These are phyloP conservation scores for Diaporthe nobilis DNA, from an alignment of 2,329 filamentous ascomycete genomes.

Conservation along the genomic window DNA sequence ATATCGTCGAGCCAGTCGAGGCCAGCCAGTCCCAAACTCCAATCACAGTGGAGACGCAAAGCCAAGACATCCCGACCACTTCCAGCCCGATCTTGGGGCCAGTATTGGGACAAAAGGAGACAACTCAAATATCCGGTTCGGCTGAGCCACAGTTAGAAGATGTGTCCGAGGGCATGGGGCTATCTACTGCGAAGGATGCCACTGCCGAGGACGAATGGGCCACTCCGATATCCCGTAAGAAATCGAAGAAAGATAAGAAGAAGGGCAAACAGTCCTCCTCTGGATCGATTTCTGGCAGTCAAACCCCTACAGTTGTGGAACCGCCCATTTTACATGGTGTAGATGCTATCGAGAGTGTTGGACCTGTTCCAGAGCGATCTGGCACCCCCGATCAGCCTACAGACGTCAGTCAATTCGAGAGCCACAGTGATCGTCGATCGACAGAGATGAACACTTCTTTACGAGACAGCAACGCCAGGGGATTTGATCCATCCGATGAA, in stretches of 20 bases:
- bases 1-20: slow-evolving; percentile 35
- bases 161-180: slow-evolving; percentile 46
- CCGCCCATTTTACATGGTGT: background rate
- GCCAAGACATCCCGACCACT: background rate
- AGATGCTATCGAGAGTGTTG: background rate
- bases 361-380: background rate
- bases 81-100: slow-evolving; percentile 5
- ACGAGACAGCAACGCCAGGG: background rate
- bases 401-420: background rate
- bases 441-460: background rate
- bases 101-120: background rate
- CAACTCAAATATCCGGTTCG: background rate
- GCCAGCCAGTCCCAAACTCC: slow-evolving; percentile 36
- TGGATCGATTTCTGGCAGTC: slow-evolving; percentile 39
- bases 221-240: slow-evolving; percentile 47
- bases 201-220: slow-evolving; percentile 44
- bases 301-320: slow-evolving; percentile 33
- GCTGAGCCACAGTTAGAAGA: slow-evolving; percentile 2
- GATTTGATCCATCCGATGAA: background rate
- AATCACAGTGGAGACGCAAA: slow-evolving; percentile 24
- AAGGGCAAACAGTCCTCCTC: slow-evolving; percentile 49
- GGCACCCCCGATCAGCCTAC: background rate
- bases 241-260: slow-evolving; percentile 55
- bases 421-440: background rate
- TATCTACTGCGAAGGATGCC: slow-evolving; percentile 36